Conservation (phyloP, 768 basidiomycete genomes). For the Podaxis sp. region DNA sequence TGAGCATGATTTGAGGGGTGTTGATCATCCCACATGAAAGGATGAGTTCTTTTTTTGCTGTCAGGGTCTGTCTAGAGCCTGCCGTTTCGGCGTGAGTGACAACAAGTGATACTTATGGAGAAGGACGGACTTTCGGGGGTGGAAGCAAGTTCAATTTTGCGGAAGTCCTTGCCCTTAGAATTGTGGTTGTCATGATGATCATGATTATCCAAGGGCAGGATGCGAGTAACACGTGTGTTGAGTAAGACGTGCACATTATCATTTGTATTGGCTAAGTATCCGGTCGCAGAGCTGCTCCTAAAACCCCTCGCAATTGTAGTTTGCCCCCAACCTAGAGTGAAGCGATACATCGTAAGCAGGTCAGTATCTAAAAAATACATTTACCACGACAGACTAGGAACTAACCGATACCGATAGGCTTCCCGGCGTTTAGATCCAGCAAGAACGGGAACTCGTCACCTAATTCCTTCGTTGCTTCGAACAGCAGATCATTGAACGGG, state of each 20-base stretch:
- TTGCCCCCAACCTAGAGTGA: constrained; percentile 21
- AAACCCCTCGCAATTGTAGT: constrained; percentile 20
- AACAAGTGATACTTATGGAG: neutral
- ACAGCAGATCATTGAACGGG: constrained; percentile 17
- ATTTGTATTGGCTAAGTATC: constrained; percentile 22
- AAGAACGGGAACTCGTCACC: constrained; percentile 36
- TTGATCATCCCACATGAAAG: constrained; percentile 33
- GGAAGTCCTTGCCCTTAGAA: neutral
- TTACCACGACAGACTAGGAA: neutral
- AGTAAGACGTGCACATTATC: constrained; percentile 27
- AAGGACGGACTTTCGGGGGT: neutral
- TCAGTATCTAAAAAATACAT: neutral
- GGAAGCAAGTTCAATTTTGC: neutral
- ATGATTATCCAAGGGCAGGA: constrained; percentile 24
- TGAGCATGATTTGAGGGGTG: constrained; percentile 31
- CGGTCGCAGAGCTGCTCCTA: constrained; percentile 25
- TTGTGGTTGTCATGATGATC: constrained; percentile 22
- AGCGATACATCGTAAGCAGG: neutral
- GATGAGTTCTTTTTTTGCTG: constrained; percentile 34
- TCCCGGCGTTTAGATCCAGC: constrained; percentile 41
- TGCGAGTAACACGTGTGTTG: constrained; percentile 11
- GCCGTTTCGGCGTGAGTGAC: neutral
- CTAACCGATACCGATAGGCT: constrained; percentile 39
- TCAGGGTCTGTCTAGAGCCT: constrained; percentile 14
- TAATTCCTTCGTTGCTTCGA: constrained; percentile 27